Percentiles rank a stretch among this genome's conserved stretches.
phyloP scores from a whole-genome alignment of 164 flowering plant species.

The Nelumbo lutea region DNA sequence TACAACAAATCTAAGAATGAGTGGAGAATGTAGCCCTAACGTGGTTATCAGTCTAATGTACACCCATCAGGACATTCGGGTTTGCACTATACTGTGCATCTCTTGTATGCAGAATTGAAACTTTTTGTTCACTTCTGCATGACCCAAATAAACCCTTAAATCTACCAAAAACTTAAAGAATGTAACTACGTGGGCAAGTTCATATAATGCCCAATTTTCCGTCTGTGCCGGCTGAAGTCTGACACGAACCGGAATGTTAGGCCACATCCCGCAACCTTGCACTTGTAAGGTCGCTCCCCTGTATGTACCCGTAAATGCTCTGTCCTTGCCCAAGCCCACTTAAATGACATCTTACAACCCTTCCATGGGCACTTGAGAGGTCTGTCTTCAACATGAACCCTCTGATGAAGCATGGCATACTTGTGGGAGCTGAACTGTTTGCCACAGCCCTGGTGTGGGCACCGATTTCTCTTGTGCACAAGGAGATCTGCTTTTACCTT shows the following conservation, averaged over 20 bases:
- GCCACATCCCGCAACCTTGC: slow-evolving; percentile 74
- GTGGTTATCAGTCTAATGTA: no score
- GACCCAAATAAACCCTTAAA: no score
- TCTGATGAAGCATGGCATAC: slow-evolving; percentile 58
- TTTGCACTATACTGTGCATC: no score
- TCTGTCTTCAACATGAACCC: slow-evolving; percentile 77
- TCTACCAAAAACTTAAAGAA: no score
- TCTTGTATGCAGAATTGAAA: no score
- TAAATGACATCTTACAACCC: slow-evolving; percentile 87
- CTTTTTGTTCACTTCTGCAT: no score
- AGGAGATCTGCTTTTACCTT: slow-evolving; percentile 59
- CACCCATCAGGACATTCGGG: no score
- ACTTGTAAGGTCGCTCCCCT: slow-evolving; percentile 76
- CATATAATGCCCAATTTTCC: slow-evolving; percentile 76
- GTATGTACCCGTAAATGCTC: slow-evolving; percentile 87
- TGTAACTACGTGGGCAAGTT: neutral
- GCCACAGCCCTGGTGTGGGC: slow-evolving; percentile 58
- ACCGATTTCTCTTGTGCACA: slow-evolving; percentile 61
- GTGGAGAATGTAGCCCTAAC: no score
- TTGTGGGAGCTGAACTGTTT: slow-evolving; percentile 76
- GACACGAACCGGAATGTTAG: slow-evolving; percentile 84
- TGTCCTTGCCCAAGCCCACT: slow-evolving; percentile 97
- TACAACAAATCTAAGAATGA: no score
- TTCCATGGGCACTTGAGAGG: slow-evolving; percentile 90
- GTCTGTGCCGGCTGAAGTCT: slow-evolving; percentile 77